Evolutionary conservation across 2,329 filamentous ascomycete species (phyloP), one percentile per base, ranked within the genome.

Genomic region (Colletotrichum incanum): DNA sequence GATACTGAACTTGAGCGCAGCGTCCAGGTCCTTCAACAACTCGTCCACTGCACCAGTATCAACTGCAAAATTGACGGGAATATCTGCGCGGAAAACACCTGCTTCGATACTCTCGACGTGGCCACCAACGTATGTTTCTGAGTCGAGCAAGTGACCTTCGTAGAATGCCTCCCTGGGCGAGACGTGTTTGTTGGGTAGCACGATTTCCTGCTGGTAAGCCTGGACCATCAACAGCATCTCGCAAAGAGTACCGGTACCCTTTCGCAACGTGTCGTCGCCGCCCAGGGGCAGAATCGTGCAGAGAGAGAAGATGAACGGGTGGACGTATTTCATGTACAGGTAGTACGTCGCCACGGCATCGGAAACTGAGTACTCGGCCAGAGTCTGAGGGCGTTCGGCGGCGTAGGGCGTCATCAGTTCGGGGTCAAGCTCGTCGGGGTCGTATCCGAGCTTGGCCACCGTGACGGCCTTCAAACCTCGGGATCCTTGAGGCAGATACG

Each of bases 311-410:
- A 99, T 96, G 86, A 99, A 99, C 4, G 96, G 96, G 81, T 99
- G 96, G n/a, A 99, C 94, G 82, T 99, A 99, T 92, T 99, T 99
- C 97, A 99, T 99, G 88, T 99, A 99, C 74, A 99, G 86, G 80
- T 99, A 99, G 81, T 99, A 99, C 0, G 96, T 99, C 28, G 96
- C 96, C 62, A 99, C 96, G 12, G 97, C 97, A 87, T 99, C 97
- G 78, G 97, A 99, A 55, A 99, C 96, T 0, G 97, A 99, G 84
- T 99, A 99, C 79, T 99, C 96, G 11, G 96, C 96, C 63, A 99
- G 86, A 0, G 94, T 97, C 80, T 99, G 96, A 0, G 96, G 96
- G 75, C 94, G 89, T 83, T 99, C 96, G 73, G 87, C 91, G 20
- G 96, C 96, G 89, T 93, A 93, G 6, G 94, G 94, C 62, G 95